Base-by-base conservation (phyloP, 345 rosid species). In the Melastoma malabathricum region DNA sequence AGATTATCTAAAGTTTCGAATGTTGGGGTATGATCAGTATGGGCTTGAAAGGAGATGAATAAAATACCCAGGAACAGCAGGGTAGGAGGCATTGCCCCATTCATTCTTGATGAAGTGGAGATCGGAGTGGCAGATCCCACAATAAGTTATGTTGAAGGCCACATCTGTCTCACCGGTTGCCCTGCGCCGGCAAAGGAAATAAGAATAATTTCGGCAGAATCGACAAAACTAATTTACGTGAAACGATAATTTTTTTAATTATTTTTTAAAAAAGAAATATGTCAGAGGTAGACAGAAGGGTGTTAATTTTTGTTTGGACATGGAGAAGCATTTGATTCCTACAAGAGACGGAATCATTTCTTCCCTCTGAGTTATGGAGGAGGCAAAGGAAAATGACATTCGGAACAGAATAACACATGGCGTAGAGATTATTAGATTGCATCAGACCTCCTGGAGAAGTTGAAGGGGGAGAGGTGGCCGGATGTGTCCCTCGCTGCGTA, bases 111-210 rank as follows among this genome's bases (percentile, higher is more conserved):
- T 43, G 18, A 15, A 18, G 50, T 72, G 75, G 18, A 72, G 59
- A 57, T 75, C 75, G 2, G 71, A 58, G 41, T 75, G 81, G 39
- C 81, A 75, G 25, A 72, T 60, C 17, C 77, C 77, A 45, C 77
- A 75, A 10, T 66, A 69, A 45, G 66, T 23, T 16, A 75, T 61
- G 43, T 69, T 55, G 50, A 75, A 67, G 0, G 72, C 59, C 17
- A 75, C 64, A 20, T 72, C 77, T 3, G 58, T 59, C 25, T 45
- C 54, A 3, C 70, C 70, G 0, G 61, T 68, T 43, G 64, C 74
- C 55, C 51, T 60, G 51, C 41, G 19, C 29, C 25, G 4, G n/a
- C 20, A 64, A 50, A 59, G 1, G 10, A 5, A 22, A n/a, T 5
- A 9, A 31, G 1, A 31, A 31, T 31, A 31, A 31, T 27, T 22